phyloP scores from a whole-genome alignment of 768 basidiomycete species.

The Tricholomella constricta region DNA sequence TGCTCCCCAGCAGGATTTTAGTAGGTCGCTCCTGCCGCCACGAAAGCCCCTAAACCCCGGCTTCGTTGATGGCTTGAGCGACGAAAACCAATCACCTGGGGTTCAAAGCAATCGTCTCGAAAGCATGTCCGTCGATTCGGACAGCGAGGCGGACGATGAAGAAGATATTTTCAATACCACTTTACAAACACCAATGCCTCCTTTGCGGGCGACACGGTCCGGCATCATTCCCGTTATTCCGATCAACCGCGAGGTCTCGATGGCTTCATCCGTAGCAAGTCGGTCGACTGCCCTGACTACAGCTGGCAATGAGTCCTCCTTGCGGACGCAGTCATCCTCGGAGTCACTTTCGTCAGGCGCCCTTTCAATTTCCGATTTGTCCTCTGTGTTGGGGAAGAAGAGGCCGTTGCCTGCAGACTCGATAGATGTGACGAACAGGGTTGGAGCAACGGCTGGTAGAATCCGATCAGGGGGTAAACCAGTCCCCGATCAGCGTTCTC shows the following conservation, averaged over 20 bases:
- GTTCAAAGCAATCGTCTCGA: conserved; percentile 33
- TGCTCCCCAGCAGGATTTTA: conserved; percentile 60
- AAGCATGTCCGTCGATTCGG: conserved; percentile 32
- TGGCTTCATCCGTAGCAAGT: conserved; percentile 22
- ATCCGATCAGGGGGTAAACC: neutral
- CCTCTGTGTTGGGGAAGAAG: conserved; percentile 44
- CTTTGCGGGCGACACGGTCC: conserved; percentile 9
- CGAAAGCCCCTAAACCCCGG: conserved; percentile 61
- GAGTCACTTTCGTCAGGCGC: conserved; percentile 38
- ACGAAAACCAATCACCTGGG: conserved; percentile 43
- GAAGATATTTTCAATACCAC: conserved; percentile 71
- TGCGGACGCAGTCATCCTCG: conserved; percentile 41
- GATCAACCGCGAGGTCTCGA: conserved; percentile 15
- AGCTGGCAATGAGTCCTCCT: conserved; percentile 36
- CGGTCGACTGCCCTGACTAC: conserved; percentile 41
- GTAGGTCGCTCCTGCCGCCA: conserved; percentile 64
- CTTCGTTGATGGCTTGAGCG: conserved; percentile 64
- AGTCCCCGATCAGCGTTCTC: neutral
- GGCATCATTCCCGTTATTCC: conserved; percentile 10
- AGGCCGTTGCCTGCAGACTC: conserved; percentile 34
- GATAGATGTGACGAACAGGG: conserved; percentile 18
- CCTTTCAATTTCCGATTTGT: conserved; percentile 34
- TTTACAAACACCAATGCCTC: conserved; percentile 58
- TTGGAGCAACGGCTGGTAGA: conserved; percentile 13
- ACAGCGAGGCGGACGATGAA: conserved; percentile 35